Base-by-base conservation (phyloP, 495 filamentous ascomycete genomes). In the Penicillium atrosanguineum region DNA sequence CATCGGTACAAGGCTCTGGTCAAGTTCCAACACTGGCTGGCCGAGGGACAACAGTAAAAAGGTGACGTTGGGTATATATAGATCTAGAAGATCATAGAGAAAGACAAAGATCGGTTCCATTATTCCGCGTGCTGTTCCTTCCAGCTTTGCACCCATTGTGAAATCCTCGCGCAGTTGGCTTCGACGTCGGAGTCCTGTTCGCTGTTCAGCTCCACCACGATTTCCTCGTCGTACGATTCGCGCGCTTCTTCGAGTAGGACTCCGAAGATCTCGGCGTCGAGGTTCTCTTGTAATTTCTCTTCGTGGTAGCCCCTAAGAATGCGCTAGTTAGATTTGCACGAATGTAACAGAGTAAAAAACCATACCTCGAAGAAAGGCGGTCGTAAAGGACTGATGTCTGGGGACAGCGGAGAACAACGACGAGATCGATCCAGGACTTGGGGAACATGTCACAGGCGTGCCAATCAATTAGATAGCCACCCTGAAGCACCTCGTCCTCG, bases 221-320 rank as follows among this genome's bases (percentile, higher is more conserved):
- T 87, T 66, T 94, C 87, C 72, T 87, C 84, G 52, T 92, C 87
- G 62, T 91, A 99, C 43, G 87, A 79, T 48, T 95, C 91, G 43
- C 83, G 79, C 26, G 94, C 95, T 73, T 99, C 95, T 52, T 97
- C 87, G 7, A 95, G 70, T 26, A 99, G 75, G 48, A 96, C 87
- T 59, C 96, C 87, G 84, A 97, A 97, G 64, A 99, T 99, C 77
- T 99, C 95, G 26, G 89, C 85, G 72, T 97, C 95, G 36, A 99
- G 69, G 66, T 99, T 99, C 69, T 97, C 94, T 65, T 97, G 88
- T 23, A 99, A 71, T 67, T 99, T 99, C 51, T 79, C 71, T 70
- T 96, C 87, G 62, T 83, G 72, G 65, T 95, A 96, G 52, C 86
- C 83, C 52, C 90, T 88, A 41, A 1, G 39, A 36, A 53, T 16